Percentiles rank a stretch among this genome's conserved stretches.
Evolutionary conservation across 495 filamentous ascomycete species (phyloP).

Genomic region (Penicillium canariense): DNA sequence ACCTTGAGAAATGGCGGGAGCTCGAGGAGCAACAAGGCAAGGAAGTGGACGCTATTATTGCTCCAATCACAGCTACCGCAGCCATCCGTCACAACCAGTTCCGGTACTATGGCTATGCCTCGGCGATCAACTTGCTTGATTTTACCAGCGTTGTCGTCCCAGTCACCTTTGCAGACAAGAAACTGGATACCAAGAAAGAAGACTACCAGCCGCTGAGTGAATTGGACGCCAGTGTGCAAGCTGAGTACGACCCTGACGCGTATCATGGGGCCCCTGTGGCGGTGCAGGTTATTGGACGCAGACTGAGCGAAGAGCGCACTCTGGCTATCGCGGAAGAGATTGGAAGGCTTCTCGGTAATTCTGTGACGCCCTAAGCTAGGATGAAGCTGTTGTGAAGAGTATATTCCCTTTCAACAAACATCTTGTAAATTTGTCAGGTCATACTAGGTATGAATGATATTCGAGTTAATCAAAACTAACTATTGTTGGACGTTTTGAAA

Average conservation of each 20-base stretch:
- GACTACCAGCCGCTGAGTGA: conserved; percentile 32
- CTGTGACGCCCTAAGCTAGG: conserved; percentile 2
- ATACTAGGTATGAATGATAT: too few species aligned
- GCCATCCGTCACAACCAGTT: conserved; percentile 34
- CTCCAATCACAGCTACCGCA: conserved; percentile 48
- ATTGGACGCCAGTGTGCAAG: conserved; percentile 24
- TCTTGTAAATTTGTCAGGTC: too few species aligned
- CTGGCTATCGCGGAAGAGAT: conserved; percentile 35
- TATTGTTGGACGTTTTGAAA: too few species aligned
- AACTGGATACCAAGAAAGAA: conserved; percentile 25
- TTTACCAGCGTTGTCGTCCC: conserved; percentile 45
- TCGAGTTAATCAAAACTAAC: too few species aligned
- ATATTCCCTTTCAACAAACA: too few species aligned
- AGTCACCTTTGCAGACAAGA: conserved; percentile 43
- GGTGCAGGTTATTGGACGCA: conserved; percentile 47
- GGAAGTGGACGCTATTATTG: conserved; percentile 46
- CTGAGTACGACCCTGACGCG: conserved; percentile 43
- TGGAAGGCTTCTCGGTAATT: conserved; percentile 9
- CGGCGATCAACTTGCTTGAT: conserved; percentile 43
- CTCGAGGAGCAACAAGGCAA: conserved; percentile 27
- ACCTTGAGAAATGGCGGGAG: conserved; percentile 33
- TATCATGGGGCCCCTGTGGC: conserved; percentile 49
- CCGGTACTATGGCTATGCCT: conserved; percentile 38
- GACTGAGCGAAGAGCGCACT: conserved; percentile 49
- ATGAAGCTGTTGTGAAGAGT: too few species aligned